Conservation (phyloP, 2,329 filamentous ascomycete genomes). For the Onygenales sp. region DNA sequence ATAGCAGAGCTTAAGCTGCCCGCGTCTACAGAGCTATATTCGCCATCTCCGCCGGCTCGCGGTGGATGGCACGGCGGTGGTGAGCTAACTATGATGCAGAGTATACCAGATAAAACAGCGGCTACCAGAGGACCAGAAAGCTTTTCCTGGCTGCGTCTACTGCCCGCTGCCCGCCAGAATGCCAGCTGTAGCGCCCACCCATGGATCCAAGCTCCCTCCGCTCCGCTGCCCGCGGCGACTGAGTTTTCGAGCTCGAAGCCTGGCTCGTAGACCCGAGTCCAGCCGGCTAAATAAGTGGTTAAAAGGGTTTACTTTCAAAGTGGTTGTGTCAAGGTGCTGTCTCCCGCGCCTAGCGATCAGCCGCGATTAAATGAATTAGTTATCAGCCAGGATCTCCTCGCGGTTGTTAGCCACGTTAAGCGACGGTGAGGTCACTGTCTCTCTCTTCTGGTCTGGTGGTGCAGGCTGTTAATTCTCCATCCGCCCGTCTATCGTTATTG, state of each 20-base stretch:
- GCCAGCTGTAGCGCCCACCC: too few relatives aligned
- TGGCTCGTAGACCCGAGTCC: background rate
- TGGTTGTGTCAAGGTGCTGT: too few relatives aligned
- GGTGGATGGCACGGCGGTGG: background rate
- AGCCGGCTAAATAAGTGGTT: background rate
- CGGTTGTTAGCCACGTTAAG: too few relatives aligned
- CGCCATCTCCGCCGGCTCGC: background rate
- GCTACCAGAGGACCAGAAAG: background rate
- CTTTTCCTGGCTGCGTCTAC: background rate
- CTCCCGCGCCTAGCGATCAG: too few relatives aligned
- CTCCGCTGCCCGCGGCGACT: background rate
- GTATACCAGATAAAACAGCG: background rate
- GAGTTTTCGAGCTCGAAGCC: background rate
- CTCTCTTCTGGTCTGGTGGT: too few relatives aligned
- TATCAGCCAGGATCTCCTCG: too few relatives aligned
- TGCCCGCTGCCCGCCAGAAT: background rate
- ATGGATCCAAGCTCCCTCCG: background rate
- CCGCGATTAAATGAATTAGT: too few relatives aligned
- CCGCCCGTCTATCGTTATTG: too few relatives aligned
- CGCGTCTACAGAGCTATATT: background rate
- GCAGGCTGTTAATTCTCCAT: too few relatives aligned
- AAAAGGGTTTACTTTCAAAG: too few relatives aligned
- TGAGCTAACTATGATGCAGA: slow-evolving; percentile 1
- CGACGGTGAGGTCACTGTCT: too few relatives aligned
- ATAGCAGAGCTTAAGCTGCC: too few relatives aligned